phyloP scores from a whole-genome alignment of 2,329 filamentous ascomycete genomes.

The Aquanectria penicillioides region DNA sequence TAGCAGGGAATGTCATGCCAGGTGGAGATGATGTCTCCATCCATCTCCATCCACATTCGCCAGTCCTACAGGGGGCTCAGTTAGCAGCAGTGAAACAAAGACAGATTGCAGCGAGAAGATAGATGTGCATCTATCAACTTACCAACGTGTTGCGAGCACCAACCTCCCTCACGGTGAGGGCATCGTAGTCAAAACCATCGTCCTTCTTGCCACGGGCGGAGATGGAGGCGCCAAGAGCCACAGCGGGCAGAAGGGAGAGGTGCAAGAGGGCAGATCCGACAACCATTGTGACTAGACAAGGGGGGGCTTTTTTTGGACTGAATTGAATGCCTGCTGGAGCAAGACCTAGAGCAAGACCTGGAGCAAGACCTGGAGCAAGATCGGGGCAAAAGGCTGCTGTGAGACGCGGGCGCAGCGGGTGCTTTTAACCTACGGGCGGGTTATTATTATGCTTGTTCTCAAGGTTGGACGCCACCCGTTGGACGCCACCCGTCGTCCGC shows the following conservation, averaged over 20 bases:
- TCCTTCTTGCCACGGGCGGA: slow-evolving; percentile 15
- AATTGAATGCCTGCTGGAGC: not conserved
- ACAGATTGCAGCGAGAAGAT: too few species aligned
- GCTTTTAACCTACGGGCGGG: not conserved
- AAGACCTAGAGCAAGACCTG: not conserved
- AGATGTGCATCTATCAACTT: too few species aligned
- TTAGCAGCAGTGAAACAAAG: too few species aligned
- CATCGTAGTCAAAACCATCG: slow-evolving; percentile 39
- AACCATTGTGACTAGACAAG: slow-evolving; percentile 26
- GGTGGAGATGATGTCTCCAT: slow-evolving; percentile 52
- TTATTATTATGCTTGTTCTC: slow-evolving; percentile 20
- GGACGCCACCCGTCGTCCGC: not conserved
- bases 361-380: not conserved
- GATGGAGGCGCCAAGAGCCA: slow-evolving; percentile 28
- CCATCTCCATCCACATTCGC: slow-evolving; percentile 52
- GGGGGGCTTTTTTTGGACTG: not conserved
- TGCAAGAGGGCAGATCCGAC: slow-evolving; percentile 24
- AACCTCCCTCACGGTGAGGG: slow-evolving; percentile 47
- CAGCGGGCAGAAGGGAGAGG: slow-evolving; percentile 32
- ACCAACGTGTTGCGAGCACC: slow-evolving; percentile 52
- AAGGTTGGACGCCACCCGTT: slow-evolving; percentile 1
- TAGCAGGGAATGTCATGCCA: slow-evolving; percentile 56
- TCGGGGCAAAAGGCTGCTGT: too few species aligned
- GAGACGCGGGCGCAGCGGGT: too few species aligned
- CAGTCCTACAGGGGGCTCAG: slow-evolving; percentile 46